Percentiles rank a stretch among this genome's conserved stretches.
These are phyloP conservation scores for Suillus cothurnatus DNA, from an alignment of 768 basidiomycete species.

Conservation along the genomic window DNA sequence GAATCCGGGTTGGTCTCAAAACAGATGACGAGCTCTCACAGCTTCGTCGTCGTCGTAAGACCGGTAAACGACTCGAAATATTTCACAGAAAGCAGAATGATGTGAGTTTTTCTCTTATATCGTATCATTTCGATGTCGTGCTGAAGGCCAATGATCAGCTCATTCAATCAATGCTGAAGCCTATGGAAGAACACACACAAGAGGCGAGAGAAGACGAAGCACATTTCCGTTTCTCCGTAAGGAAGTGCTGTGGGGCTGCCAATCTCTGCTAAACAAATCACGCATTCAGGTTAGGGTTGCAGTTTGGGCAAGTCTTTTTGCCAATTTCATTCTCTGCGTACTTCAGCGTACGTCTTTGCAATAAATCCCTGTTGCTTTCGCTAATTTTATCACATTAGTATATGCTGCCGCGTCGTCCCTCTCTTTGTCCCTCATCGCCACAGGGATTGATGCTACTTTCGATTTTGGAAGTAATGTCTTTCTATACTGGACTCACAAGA, in stretches of 20 bases:
- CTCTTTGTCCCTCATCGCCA: conserved; percentile 87
- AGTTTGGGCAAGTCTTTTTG: conserved; percentile 77
- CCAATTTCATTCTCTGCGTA: conserved; percentile 72
- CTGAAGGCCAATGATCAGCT: conserved; percentile 48
- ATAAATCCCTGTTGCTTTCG: conserved; percentile 19
- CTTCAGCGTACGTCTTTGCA: conserved; percentile 55
- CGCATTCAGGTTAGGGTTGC: conserved; percentile 79
- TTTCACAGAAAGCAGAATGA: conserved; percentile 77
- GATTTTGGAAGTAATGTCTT: conserved; percentile 84
- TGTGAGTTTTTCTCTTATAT: conserved; percentile 39
- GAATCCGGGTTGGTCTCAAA: conserved; percentile 60
- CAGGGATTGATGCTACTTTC: conserved; percentile 85
- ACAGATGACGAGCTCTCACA: conserved; percentile 63
- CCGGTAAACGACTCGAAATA: conserved; percentile 61
- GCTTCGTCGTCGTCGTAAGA: conserved; percentile 56
- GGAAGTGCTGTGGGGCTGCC: conserved; percentile 22
- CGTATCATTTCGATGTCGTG: conserved; percentile 6
- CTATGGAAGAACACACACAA: conserved; percentile 86
- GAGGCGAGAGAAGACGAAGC: conserved; percentile 77
- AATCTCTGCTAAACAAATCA: neutral
- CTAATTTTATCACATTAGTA: conserved; percentile 45
- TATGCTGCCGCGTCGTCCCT: conserved; percentile 88
- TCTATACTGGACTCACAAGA: conserved; percentile 77
- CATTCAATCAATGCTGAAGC: conserved; percentile 84
- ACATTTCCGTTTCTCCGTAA: conserved; percentile 64